These are phyloP conservation scores for Nakazawaea siamensis DNA, from an alignment of 805 yeast genomes.

Conservation along the genomic window DNA sequence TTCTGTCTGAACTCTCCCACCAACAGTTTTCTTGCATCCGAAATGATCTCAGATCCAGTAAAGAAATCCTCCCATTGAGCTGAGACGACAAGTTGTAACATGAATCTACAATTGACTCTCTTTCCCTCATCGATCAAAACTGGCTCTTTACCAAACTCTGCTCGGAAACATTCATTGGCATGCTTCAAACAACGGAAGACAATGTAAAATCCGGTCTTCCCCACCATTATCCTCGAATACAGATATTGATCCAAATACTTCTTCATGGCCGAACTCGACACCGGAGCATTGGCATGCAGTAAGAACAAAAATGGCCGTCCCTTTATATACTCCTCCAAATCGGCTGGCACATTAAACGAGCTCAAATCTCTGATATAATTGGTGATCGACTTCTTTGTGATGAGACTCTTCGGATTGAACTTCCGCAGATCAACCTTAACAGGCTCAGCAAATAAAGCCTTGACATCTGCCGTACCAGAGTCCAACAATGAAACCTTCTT, in stretches of 20 bases:
- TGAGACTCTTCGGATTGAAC: neutral
- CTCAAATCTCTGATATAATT: conserved; percentile 20
- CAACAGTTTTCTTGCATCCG: conserved; percentile 41
- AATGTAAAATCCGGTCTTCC: conserved; percentile 58
- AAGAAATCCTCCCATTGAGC: conserved; percentile 21
- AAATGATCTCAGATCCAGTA: conserved; percentile 7
- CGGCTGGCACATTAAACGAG: conserved; percentile 32
- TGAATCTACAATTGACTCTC: conserved; percentile 32
- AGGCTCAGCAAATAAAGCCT: conserved; percentile 8
- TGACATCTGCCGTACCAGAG: conserved; percentile 10
- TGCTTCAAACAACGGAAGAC: conserved; percentile 55
- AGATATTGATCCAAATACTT: conserved; percentile 47
- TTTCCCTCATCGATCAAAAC: conserved; percentile 21
- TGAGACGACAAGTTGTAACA: conserved; percentile 53
- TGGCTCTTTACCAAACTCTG: conserved; percentile 44
- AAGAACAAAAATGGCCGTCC: conserved; percentile 53
- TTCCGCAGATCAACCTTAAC: neutral
- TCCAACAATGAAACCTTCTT: conserved; percentile 7
- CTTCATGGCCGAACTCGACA: conserved; percentile 51
- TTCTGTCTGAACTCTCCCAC: conserved; percentile 57
- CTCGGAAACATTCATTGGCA: conserved; percentile 49
- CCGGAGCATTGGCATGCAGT: conserved; percentile 39
- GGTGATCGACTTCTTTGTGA: conserved; percentile 6
- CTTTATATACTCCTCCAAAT: conserved; percentile 39
- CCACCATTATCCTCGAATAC: conserved; percentile 60